Evolutionary conservation across 352 stramenopile genomes (phyloP), one percentile per base, ranked within the genome.

Genomic region (Phytophthora citrophthora): DNA sequence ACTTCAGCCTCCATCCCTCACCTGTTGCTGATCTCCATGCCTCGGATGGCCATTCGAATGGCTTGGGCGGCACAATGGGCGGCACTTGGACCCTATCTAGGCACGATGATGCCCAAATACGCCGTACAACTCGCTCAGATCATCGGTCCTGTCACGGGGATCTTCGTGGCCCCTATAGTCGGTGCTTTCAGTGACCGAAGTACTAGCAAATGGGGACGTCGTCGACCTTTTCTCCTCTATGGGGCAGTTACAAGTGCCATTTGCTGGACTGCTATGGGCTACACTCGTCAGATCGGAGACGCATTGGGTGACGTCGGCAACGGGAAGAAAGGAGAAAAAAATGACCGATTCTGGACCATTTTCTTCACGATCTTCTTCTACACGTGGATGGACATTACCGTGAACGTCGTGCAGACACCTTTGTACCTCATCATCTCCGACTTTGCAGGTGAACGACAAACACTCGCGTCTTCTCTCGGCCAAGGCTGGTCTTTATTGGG

Each of bases 231-330:
- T 26, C 31, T 74, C 5, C 40, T 74, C 11, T 70, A 57, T 12
- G 66, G 60, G 5, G 66, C 66, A 8, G 31, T 70, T n/a, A 39
- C 60, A 13, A 70, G 41, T 43, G 49, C 56, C 23, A 60, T 74
- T 52, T 88, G 78, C 62, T 88, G 71, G 73, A 77, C 64, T 27
- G 53, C 77, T 29, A 86, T 88, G 78, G 77, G 76, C 15, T 83
- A 79, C 65, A 83, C 76, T 8, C 64, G 74, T n/a, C 54, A 81
- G 41, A 82, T 86, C n/a, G 45, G 76, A 13, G 64, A 73, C n/a
- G 64, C 36, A 23, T 26, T 71, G 34, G 63, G 63, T 8, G 63
- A 71, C 26, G 53, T 29, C 6, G 63, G 63, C 8, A 62, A 23
- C 8, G 56, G 56, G 18, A 71, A 62, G 50, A 67, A 67, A 65